Evolutionary conservation across 1,284 basidiomycete species (phyloP).

Genomic region (Rhodotorula sp.): DNA sequence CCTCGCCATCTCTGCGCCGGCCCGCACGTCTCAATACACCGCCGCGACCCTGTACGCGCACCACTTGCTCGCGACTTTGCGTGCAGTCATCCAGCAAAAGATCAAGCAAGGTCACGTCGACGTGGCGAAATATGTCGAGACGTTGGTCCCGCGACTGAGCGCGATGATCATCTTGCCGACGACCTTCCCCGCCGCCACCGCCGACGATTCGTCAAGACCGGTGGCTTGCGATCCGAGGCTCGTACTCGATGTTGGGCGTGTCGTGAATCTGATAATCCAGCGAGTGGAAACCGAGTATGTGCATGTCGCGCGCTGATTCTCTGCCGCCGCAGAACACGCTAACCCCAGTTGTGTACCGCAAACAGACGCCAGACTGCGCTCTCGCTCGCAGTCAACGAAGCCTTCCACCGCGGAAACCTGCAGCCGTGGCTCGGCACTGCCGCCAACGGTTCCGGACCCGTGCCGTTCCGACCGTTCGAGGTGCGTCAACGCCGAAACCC

Average conservation of each 20-base stretch:
- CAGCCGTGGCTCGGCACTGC: constrained; percentile 43
- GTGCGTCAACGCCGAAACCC: constrained; percentile 43
- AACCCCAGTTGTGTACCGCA: constrained; percentile 45
- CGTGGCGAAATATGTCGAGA: constrained; percentile 72
- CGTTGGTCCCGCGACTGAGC: constrained; percentile 67
- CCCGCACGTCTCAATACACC: constrained; percentile 53
- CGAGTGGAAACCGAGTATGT: constrained; percentile 61
- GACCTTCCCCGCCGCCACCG: constrained; percentile 47
- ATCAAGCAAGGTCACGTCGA: constrained; percentile 63
- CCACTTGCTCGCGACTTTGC: constrained; percentile 70
- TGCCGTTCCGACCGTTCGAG: constrained; percentile 50
- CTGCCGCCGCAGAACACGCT: not conserved
- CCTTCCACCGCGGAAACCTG: constrained; percentile 63
- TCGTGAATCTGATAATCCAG: constrained; percentile 68
- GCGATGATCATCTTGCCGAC: constrained; percentile 63
- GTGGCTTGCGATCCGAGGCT: constrained; percentile 62
- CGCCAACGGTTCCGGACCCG: constrained; percentile 42
- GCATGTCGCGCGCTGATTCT: not conserved
- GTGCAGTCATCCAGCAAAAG: constrained; percentile 66
- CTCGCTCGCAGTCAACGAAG: constrained; percentile 56
- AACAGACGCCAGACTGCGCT: constrained; percentile 61
- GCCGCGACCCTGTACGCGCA: constrained; percentile 70
- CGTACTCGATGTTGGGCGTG: constrained; percentile 62
- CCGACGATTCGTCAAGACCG: constrained; percentile 24
- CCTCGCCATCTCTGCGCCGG: constrained; percentile 49